Evolutionary conservation across 2,329 filamentous ascomycete species (phyloP).

Genomic region (Chalara sp.): DNA sequence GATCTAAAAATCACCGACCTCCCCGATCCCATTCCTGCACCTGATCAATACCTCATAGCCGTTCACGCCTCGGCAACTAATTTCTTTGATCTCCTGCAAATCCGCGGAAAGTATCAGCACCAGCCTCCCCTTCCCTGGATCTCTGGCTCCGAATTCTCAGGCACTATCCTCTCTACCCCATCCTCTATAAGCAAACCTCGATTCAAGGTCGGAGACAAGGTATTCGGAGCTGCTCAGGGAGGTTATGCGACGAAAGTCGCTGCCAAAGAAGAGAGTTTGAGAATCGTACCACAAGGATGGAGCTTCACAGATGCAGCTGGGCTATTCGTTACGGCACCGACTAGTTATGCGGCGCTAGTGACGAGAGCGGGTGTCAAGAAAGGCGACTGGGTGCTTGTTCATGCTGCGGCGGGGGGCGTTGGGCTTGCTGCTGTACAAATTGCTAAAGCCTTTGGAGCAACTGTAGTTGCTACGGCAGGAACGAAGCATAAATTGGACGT

Average conservation of each 20-base stretch:
- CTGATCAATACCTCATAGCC: slow-evolving; percentile 76
- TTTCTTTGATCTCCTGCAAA: slow-evolving; percentile 95
- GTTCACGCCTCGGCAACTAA: slow-evolving; percentile 86
- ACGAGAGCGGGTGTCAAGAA: slow-evolving; percentile 67
- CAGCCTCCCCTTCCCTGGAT: slow-evolving; percentile 84
- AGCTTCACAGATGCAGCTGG: slow-evolving; percentile 79
- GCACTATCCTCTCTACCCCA: slow-evolving; percentile 64
- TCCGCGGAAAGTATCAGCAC: slow-evolving; percentile 91
- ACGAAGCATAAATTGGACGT: slow-evolving; percentile 73
- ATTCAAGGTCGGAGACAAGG: slow-evolving; percentile 71
- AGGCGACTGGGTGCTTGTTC: slow-evolving; percentile 83
- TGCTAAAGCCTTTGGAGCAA: slow-evolving; percentile 86
- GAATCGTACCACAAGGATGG: slow-evolving; percentile 75
- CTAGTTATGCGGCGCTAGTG: slow-evolving; percentile 79
- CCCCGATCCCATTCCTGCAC: slow-evolving; percentile 64
- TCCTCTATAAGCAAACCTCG: slow-evolving; percentile 40
- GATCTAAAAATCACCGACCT: slow-evolving; percentile 72
- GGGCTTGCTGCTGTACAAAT: slow-evolving; percentile 89
- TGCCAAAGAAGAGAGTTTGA: slow-evolving; percentile 58
- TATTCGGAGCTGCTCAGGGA: slow-evolving; percentile 83
- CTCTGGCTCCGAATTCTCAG: slow-evolving; percentile 81
- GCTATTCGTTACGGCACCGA: slow-evolving; percentile 86
- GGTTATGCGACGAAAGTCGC: slow-evolving; percentile 75
- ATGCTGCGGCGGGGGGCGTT: slow-evolving; percentile 88
- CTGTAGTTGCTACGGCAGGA: slow-evolving; percentile 87